A percentile compares a stretch with the other conserved stretches of the same genome.
Evolutionary conservation across 768 basidiomycete species (phyloP).

Genomic region (Tricholoma terreum): DNA sequence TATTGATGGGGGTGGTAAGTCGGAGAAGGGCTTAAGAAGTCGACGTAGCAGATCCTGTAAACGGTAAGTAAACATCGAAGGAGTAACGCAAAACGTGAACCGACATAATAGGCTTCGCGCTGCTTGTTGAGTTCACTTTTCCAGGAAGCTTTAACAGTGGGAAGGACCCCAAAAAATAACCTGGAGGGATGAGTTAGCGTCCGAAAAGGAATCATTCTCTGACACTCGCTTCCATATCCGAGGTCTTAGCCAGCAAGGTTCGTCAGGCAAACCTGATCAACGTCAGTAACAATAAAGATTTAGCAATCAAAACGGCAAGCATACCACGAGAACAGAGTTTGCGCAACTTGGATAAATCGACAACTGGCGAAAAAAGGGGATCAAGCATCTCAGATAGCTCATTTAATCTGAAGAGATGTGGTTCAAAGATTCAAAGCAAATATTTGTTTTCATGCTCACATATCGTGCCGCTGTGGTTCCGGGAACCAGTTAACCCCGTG

Average conservation of each 20-base stretch:
- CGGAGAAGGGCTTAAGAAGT: constrained; percentile 52
- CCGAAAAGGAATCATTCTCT: background rate
- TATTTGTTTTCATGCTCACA: constrained; percentile 39
- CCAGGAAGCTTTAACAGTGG: constrained; percentile 58
- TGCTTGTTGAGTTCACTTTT: constrained; percentile 53
- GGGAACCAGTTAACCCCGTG: constrained; percentile 61
- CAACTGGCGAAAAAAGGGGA: constrained; percentile 40
- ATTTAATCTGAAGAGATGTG: constrained; percentile 39
- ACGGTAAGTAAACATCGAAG: constrained; percentile 6
- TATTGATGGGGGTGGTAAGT: constrained; percentile 38
- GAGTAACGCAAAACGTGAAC: constrained; percentile 17
- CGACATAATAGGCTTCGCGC: constrained; percentile 70
- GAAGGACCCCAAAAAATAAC: constrained; percentile 61
- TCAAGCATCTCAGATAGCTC: constrained; percentile 62
- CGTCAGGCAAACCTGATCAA: constrained; percentile 62
- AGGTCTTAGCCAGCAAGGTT: constrained; percentile 73
- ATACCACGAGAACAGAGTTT: constrained; percentile 60
- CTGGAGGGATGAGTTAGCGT: constrained; percentile 29
- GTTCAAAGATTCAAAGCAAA: background rate
- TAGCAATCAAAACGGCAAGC: constrained; percentile 9
- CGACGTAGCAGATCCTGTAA: constrained; percentile 66
- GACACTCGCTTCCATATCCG: constrained; percentile 70
- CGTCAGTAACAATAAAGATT: constrained; percentile 9
- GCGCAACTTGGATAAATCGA: constrained; percentile 57
- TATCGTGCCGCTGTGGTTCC: constrained; percentile 56